Percentiles rank a stretch among this genome's conserved stretches.
phyloP scores from a whole-genome alignment of 169 alveolate species.

The Plasmodium berghei region DNA sequence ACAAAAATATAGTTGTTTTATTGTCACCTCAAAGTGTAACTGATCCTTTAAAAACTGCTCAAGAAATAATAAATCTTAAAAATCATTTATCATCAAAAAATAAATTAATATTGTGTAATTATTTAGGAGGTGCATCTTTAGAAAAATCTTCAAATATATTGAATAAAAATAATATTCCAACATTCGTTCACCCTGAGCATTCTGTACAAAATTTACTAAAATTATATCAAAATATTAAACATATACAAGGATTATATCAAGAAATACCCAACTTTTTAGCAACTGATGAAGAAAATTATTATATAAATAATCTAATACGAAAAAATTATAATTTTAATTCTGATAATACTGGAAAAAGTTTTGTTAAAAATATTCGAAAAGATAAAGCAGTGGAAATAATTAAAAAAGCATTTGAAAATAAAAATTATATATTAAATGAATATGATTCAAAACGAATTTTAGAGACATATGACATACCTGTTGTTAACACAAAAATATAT shows the following conservation, averaged over 20 bases:
- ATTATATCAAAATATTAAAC: conserved; percentile 30
- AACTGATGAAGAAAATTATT: conserved; percentile 16
- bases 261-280: conserved; percentile 37
- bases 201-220: conserved; percentile 70
- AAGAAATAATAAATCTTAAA: conserved; percentile 50
- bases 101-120: conserved; percentile 41
- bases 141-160: conserved; percentile 79
- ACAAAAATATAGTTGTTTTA: conserved; percentile 81
- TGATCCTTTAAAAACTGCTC: conserved; percentile 55
- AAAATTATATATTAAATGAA: conserved; percentile 72
- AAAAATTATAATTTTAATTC: conserved; percentile 15
- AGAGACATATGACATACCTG: conserved; percentile 75
- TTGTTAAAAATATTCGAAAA: background rate
- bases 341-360: background rate
- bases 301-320: conserved; percentile 19
- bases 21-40: conserved; percentile 86
- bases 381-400: conserved; percentile 32
- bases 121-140: conserved; percentile 86
- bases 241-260: conserved; percentile 45
- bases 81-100: background rate
- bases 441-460: conserved; percentile 77
- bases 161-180: conserved; percentile 80
- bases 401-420: conserved; percentile 47
- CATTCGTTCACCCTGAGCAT: conserved; percentile 83
- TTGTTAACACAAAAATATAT: conserved; percentile 66